Evolutionary conservation across 371 early-diverging fungal genomes (phyloP).

Genomic region (Actinomortierella wolfii): DNA sequence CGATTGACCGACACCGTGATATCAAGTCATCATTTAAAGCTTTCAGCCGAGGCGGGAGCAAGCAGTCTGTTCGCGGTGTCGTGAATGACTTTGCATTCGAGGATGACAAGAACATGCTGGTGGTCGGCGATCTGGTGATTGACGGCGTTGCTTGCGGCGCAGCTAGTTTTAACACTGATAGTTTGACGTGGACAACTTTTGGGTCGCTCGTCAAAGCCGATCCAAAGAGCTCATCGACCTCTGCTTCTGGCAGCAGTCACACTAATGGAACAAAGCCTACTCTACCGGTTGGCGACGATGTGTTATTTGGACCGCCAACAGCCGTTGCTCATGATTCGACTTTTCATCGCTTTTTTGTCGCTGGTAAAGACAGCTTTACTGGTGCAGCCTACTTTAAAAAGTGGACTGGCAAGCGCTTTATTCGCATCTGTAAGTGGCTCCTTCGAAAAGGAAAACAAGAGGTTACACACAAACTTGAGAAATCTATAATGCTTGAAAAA

Average conservation of each 20-base stretch:
- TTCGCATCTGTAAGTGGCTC: conserved; percentile 27
- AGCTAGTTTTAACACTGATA: conserved; percentile 55
- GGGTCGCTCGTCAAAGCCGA: conserved; percentile 35
- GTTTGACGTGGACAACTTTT: conserved; percentile 51
- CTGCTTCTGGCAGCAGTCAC: conserved; percentile 48
- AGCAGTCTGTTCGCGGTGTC: conserved; percentile 47
- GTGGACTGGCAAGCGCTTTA: conserved; percentile 24
- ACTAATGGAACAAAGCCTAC: conserved; percentile 15
- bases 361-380: conserved; percentile 25
- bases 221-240: conserved; percentile 42
- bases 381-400: conserved; percentile 39
- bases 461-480: too few species aligned
- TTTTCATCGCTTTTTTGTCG: conserved; percentile 33
- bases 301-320: conserved; percentile 23
- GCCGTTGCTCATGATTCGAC: conserved; percentile 32
- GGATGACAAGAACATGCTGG: conserved; percentile 51
- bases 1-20: conserved; percentile 17
- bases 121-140: conserved; percentile 56
- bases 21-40: conserved; percentile 20
- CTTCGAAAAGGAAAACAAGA: too few species aligned
- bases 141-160: conserved; percentile 48
- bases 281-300: conserved; percentile 8
- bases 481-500: background rate
- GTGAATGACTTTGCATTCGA: conserved; percentile 56
- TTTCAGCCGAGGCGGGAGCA: conserved; percentile 19